These are phyloP conservation scores for Crithidia thermophila DNA, from an alignment of 208 protist genomes.

Conservation along the genomic window DNA sequence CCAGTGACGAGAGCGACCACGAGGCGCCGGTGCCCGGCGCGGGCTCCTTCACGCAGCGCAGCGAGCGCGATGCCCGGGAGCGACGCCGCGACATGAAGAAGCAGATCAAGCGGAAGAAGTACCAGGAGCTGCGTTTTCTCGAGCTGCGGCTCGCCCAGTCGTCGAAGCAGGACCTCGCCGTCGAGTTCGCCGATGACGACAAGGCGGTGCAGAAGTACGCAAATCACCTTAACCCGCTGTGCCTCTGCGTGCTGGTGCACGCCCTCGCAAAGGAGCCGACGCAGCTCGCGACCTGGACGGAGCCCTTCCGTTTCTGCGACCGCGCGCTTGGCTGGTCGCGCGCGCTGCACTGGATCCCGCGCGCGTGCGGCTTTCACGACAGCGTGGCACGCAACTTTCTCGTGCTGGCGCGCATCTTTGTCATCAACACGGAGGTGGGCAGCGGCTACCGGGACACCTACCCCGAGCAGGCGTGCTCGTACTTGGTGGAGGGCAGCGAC, in stretches of 20 bases:
- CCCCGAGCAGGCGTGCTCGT: slow-evolving; percentile 80
- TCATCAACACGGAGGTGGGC: slow-evolving; percentile 57
- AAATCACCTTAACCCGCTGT: slow-evolving; percentile 67
- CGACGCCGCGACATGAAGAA: slow-evolving; percentile 64
- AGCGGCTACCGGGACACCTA: slow-evolving; percentile 60
- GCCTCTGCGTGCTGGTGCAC: slow-evolving; percentile 75
- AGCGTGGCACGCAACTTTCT: slow-evolving; percentile 50
- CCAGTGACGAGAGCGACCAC: slow-evolving; percentile 55
- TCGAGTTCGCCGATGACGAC: slow-evolving; percentile 74
- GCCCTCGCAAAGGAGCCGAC: slow-evolving; percentile 51
- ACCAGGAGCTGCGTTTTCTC: slow-evolving; percentile 75
- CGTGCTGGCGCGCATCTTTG: slow-evolving; percentile 82
- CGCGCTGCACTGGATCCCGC: slow-evolving; percentile 82
- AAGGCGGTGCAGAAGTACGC: slow-evolving; percentile 38
- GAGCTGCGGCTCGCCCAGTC: slow-evolving; percentile 65
- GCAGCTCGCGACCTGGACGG: slow-evolving; percentile 83
- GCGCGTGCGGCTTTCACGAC: slow-evolving; percentile 73
- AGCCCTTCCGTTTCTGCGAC: slow-evolving; percentile 87
- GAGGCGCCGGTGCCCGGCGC: neutral
- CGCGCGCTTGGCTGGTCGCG: slow-evolving; percentile 67
- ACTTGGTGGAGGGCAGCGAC: slow-evolving; percentile 61
- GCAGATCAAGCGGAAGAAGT: slow-evolving; percentile 78
- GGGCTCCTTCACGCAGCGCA: slow-evolving; percentile 34
- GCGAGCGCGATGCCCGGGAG: slow-evolving; percentile 51
- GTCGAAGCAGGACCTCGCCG: slow-evolving; percentile 60